Percentiles rank a stretch among this genome's conserved stretches.
phyloP scores from a whole-genome alignment of 768 basidiomycete genomes.

The Rhodocollybia butyracea region DNA sequence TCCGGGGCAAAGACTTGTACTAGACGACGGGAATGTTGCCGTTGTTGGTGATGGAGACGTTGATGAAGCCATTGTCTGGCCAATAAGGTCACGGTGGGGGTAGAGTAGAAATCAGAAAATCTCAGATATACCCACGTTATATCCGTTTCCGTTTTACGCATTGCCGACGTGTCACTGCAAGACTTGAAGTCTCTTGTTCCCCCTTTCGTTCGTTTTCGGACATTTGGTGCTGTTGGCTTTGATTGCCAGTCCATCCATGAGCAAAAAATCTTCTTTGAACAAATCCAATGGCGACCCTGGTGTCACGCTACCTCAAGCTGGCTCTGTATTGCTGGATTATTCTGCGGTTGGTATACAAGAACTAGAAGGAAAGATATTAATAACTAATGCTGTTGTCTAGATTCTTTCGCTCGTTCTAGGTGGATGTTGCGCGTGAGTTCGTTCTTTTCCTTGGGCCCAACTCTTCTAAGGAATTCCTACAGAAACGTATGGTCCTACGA shows the following conservation, averaged over 20 bases:
- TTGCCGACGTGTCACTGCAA: background rate
- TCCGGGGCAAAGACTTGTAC: constrained; percentile 28
- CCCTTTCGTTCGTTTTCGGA: background rate
- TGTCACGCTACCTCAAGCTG: constrained; percentile 25
- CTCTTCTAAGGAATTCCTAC: background rate
- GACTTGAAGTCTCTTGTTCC: background rate
- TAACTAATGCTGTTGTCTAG: constrained; percentile 18
- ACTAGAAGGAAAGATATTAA: background rate
- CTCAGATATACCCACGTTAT: background rate
- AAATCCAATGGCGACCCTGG: constrained; percentile 15
- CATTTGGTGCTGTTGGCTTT: background rate
- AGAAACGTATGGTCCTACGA: constrained; percentile 83
- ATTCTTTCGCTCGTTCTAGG: constrained; percentile 68
- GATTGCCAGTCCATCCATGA: background rate
- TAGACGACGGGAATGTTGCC: background rate
- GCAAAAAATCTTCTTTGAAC: background rate
- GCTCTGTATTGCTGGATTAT: constrained; percentile 36
- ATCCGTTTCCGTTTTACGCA: background rate
- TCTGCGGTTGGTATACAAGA: constrained; percentile 23
- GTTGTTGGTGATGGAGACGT: background rate
- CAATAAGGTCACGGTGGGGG: background rate
- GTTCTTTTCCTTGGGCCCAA: background rate
- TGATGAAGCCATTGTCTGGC: too few species aligned
- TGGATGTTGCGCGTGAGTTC: constrained; percentile 78
- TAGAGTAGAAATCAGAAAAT: background rate